Evolutionary conservation across 768 basidiomycete genomes (phyloP), one percentile per base, ranked within the genome.

Genomic region (Filobasidium wieringae): DNA sequence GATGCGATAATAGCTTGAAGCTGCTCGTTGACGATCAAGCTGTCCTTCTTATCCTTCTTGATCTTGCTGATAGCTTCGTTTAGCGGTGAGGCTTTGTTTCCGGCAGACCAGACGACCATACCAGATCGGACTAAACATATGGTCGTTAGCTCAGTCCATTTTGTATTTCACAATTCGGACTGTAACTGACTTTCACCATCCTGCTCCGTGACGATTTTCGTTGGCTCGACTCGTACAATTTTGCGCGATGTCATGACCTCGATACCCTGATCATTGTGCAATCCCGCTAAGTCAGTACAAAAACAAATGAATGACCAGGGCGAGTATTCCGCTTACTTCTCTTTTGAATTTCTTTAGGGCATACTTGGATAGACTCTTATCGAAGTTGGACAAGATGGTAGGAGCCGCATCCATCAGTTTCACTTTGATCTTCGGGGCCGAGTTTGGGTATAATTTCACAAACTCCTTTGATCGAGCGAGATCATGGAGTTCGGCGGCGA

Each of bases 101-200:
- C 89, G 1, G 89, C 91, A 60, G 83, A 85, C 88, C 88, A 91
- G 15, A 91, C 87, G 11, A 88, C 79, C 22, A 91, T 76, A 26
- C 89, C 88, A 70, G 84, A 87, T 6, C 81, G 83, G 34, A 88
- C 87, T 87, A 59, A 12, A 52, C 34, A 52, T 59, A 14, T 2
- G 15, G 22, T 2, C 43, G 61, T 45, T 58, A 62, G 7, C 43
- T 49, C n/a, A 2, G 33, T 11, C 19, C 49, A 11, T 4, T n/a
- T 5, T 27, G 50, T 7, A 26, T 19, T 11, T 11, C 24, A 7
- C 45, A 19, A 27, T n/a, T n/a, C n/a, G 19, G 32, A 29, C 26
- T 37, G 29, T 36, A 17, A 37, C 67, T 40, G 58, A 83, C 85
- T 82, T 80, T 84, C 82, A 59, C 84, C 85, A 51, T 80, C 79